phyloP scores from a whole-genome alignment of 345 rosid species.

The Geranium rotundifolium region DNA sequence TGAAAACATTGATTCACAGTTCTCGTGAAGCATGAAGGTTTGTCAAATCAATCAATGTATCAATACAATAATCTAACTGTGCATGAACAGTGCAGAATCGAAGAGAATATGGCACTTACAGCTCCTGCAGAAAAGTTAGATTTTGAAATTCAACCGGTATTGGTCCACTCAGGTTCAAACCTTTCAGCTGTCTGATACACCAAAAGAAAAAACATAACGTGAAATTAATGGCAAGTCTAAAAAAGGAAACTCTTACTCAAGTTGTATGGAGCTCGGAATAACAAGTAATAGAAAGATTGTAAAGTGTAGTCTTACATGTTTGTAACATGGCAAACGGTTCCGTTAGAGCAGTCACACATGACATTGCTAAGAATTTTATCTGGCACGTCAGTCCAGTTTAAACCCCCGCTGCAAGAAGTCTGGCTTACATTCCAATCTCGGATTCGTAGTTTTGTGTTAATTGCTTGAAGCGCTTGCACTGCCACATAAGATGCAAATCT shows the following conservation, averaged over 20 bases:
- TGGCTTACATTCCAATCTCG: slow-evolving; percentile 17
- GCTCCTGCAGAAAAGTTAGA: slow-evolving; percentile 35
- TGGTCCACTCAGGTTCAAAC: slow-evolving; percentile 42
- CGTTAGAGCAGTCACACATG: slow-evolving; percentile 37
- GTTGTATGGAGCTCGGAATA: background rate
- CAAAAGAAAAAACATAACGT: background rate
- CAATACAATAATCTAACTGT: background rate
- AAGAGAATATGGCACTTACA: slow-evolving; percentile 31
- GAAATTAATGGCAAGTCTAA: background rate
- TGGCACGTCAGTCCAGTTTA: slow-evolving; percentile 8
- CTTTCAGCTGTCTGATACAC: slow-evolving; percentile 37
- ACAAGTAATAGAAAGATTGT: background rate
- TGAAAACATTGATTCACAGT: background rate
- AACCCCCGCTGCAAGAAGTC: slow-evolving; percentile 35
- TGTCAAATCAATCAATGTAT: background rate
- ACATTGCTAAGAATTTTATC: slow-evolving; percentile 16
- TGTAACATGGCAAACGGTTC: slow-evolving; percentile 46
- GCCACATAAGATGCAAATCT: background rate
- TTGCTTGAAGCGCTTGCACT: slow-evolving; percentile 42
- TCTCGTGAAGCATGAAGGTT: background rate
- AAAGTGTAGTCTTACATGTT: slow-evolving; percentile 29
- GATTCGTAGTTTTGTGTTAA: slow-evolving; percentile 29
- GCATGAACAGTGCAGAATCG: background rate
- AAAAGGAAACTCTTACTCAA: background rate
- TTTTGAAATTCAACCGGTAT: slow-evolving; percentile 55